Base-by-base conservation (phyloP, 208 protist genomes). In the Leishmania aethiopica region DNA sequence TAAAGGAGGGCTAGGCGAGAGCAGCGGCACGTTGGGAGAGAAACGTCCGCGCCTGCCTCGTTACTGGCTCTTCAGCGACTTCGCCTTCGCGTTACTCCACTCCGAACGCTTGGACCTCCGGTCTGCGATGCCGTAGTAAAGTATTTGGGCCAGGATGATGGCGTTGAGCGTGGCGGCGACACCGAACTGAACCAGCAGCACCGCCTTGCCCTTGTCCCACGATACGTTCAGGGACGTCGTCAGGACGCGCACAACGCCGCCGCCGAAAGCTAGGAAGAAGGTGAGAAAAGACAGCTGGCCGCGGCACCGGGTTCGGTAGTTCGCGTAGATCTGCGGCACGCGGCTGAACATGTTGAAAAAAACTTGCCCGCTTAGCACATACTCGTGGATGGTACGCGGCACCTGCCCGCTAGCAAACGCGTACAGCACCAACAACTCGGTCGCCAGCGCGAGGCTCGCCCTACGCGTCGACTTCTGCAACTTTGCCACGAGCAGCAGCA, bases 201-300 rank as follows among this genome's bases (percentile, higher is more conserved):
- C 84, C n/a, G 77, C 78, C 78, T 93, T 95, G 3, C 92, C 93
- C 79, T 95, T 94, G 78, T 95, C 91, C 86, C 90, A 88, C 35
- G 92, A 87, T 69, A 97, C 93, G 81, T 97, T 96, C 77, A 95
- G 71, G 67, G 92, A 88, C 11, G 92, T 96, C 51, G 95, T 97
- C 75, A 97, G 80, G 17, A 96, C 69, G 32, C 95, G 89, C 71
- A 89, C 93, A 11, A 89, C 82, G 62, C 90, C 89, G 59, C 94
- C 94, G 32, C 92, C 85, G 86, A 96, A 93, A 15, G 90, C 92
- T 19, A 97, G 73, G 70, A 96, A 97, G 87, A 92, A 97, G 59
- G 94, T 97, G 40, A 94, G 81, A 67, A 95, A 94, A n/a, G 94
- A 94, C 6, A 96, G 86, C 72, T 94, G 86, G 3, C 94, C 94